Base-by-base conservation (phyloP, 768 basidiomycete species). In the Tylopilus vinaceipallidus region DNA sequence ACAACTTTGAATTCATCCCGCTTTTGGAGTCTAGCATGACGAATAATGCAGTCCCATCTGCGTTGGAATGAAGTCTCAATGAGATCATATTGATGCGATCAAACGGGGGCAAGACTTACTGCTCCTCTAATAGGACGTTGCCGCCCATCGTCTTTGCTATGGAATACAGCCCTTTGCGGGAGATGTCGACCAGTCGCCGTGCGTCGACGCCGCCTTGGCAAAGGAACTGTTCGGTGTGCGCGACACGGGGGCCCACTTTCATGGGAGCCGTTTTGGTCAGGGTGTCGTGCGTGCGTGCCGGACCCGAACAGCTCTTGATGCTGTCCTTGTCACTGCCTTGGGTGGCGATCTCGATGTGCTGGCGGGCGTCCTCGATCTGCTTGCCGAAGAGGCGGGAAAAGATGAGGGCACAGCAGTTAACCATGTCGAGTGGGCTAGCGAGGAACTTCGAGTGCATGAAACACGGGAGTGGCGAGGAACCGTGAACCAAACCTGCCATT, bases 11-110 rank as follows among this genome's bases (percentile, higher is more conserved):
- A 73, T 44, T 64, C 59, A 34, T 58, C 55, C 12, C 53, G 64
- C 52, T 59, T 66, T 37, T 59, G 67, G 39, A 62, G 58, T 37
- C 46, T 62, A 26, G 69, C 50, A 44, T 68, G 58, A 47, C 61
- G 64, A 30, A 71, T 71, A 32, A 60, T 62, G 47, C 71, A 73
- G 39, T 70, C 64, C 70, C 70, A 71, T 56, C 70, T 71, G 39
- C 27, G 50, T 39, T 36, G 45, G 52, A 48, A 60, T 46, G 53
- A 43, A 45, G 22, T n/a, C 16, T 6, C 8, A 46, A 57, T 53
- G 22, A n/a, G n/a, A 58, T 53, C 53, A 52, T 49, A 50, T 11
- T 54, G 54, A 49, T 42, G 41, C 42, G 49, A 58, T 55, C 56
- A 46, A 50, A 45, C 19, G 46, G 52, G 53, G 52, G 50, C 13